Base-by-base conservation (phyloP, 1,284 basidiomycete genomes). In the Pseudozyma flocculosa region DNA sequence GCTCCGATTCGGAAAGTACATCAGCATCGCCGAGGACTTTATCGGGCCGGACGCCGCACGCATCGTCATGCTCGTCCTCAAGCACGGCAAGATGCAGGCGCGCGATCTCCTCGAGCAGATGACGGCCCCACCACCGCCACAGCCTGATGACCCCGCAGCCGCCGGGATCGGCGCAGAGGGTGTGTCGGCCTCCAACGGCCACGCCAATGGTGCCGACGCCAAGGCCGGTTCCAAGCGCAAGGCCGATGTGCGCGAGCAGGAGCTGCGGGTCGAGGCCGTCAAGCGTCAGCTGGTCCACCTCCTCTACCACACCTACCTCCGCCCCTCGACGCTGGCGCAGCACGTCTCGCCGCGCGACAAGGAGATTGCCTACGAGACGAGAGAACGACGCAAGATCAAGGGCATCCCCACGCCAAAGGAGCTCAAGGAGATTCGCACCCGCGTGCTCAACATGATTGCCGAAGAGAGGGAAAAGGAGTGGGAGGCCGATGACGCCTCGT, bases 51-150 rank as follows among this genome's bases (percentile, higher is more conserved):
- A 83, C 71, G 88, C 84, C 5, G 84, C 85, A 41, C 32, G 49
- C 23, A 62, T 73, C 34, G 56, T 70, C 40, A 54, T 54, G 40
- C 54, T 64, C 19, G 81, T 95, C 36, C 80, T 94, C 47, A 85
- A 91, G 70, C 88, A 91, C 72, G 92, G 92, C 39, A 93, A 93
- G 78, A 83, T 95, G 65, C 85, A 85, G 45, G 83, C 87, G 9
- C 85, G 84, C 68, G 87, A 90, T 55, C 85, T 92, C 43, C 80
- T 82, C 14, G 75, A 81, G 30, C 75, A 90, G 18, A 81, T 82
- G 43, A 41, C 51, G 14, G 43, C 50, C n/a, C 52, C 55, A 5
- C 54, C 54, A 30, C 21, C 50, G 11, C 42, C 45, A 9, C 7
- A 5, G 7, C 26, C 26, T 11, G 26, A 5, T 11, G 26, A 29